Evolutionary conservation across 139 green algal genomes (phyloP).

Genomic region (Raphidocelis subcapitata): DNA sequence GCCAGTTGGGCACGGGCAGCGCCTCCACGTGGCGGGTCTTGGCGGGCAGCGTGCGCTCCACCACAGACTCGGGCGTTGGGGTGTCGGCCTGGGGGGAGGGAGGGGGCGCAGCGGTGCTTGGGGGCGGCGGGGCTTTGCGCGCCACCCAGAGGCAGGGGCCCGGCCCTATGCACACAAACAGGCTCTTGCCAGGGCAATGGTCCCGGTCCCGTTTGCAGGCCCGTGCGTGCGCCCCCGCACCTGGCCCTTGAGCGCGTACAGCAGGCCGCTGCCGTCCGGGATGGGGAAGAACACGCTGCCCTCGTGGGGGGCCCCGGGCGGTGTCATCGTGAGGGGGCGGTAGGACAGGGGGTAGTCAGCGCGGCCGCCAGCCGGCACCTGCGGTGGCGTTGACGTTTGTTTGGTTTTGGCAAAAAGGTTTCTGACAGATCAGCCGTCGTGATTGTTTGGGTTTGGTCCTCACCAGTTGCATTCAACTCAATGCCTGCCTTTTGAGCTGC

Average conservation of each 20-base stretch:
- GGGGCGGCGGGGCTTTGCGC: too few relatives aligned
- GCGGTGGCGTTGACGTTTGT: background rate
- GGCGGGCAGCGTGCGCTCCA: conserved; percentile 48
- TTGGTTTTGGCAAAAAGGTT: too few relatives aligned
- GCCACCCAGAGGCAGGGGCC: too few relatives aligned
- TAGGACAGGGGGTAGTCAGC: conserved; percentile 69
- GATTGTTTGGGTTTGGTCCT: too few relatives aligned
- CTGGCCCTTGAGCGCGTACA: conserved; percentile 61
- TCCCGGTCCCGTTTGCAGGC: too few relatives aligned
- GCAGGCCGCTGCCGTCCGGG: conserved; percentile 69
- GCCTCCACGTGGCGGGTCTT: conserved; percentile 57
- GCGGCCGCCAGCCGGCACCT: conserved; percentile 18
- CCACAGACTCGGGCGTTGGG: conserved; percentile 16
- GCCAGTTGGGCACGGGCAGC: conserved; percentile 76
- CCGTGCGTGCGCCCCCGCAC: background rate
- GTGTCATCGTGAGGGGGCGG: conserved; percentile 66
- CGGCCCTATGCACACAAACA: too few relatives aligned
- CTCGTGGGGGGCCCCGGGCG: conserved; percentile 38
- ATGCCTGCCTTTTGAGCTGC: too few relatives aligned
- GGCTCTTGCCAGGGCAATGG: too few relatives aligned
- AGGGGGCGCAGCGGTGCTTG: too few relatives aligned
- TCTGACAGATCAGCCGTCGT: too few relatives aligned
- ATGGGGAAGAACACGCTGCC: conserved; percentile 81
- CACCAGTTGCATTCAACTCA: too few relatives aligned
- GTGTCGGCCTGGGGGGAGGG: conserved; percentile 12